Evolutionary conservation across 352 stramenopile genomes (phyloP), one percentile per base, ranked within the genome.

Genomic region (Phytopythium mirpurense): DNA sequence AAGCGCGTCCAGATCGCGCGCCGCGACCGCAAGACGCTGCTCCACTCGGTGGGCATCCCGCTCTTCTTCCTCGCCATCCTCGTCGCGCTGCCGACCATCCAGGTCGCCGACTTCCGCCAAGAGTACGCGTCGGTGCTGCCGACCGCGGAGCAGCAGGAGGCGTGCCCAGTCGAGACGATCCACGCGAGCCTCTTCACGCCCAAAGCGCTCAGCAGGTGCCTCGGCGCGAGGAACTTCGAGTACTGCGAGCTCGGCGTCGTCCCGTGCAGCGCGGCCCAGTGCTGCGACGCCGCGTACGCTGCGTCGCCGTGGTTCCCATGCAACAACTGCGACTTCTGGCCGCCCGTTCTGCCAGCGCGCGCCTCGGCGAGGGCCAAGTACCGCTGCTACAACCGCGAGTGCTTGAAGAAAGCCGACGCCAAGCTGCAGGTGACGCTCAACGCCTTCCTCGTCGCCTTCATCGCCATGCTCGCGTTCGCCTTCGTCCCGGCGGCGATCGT

Each of bases 371-470:
- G 40, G 14, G 4, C 16, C 40, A 46, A 46, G 21, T 46, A 46
- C 12, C 40, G 40, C 40, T 78, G 72, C 55, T 82, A 71, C 62
- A 78, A 77, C 52, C 52, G 48, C 19, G 45, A 65, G 34, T 90
- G 79, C 47, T 51, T 90, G 12, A 57, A 65, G 19, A 61, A 71
- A 24, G 59, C 80, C 48, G 77, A 64, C 29, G 74, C 77, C 16
- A 88, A 87, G 56, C 65, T 88, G 3, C 76, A 90, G 45, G 67
- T 68, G 34, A 74, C 68, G 36, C 56, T 90, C 21, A 90, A 88
- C 36, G 72, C 68, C 0, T 86, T 90, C 57, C 62, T 88, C 34
- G 66, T 69, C 21, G 64, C 71, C 0, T 67, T 88, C 54, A 63
- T 90, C 41, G 65, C 80, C 11, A 78, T 87, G 62, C 59, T 90